These are phyloP conservation scores for Magnusiomyces tetraspermus DNA, from an alignment of 1,139 yeast species.

Conservation along the genomic window DNA sequence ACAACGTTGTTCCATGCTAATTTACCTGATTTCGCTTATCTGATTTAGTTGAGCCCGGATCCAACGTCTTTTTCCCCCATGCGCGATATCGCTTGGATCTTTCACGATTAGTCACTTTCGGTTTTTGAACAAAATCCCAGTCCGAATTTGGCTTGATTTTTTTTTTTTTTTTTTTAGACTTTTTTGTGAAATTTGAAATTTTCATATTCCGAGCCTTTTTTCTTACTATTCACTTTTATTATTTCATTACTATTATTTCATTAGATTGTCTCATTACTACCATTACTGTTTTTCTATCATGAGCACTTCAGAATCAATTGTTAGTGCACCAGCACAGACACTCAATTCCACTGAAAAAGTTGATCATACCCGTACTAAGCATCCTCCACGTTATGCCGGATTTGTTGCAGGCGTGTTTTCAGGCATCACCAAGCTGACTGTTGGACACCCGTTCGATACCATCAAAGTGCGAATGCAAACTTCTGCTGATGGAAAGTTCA, in stretches of 20 bases:
- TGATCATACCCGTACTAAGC: neutral
- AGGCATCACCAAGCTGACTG: slow-evolving; percentile 77
- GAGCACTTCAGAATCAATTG: neutral
- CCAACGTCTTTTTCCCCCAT: too few relatives aligned
- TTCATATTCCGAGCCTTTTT: too few relatives aligned
- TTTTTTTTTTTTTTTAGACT: too few relatives aligned
- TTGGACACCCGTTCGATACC: slow-evolving; percentile 92
- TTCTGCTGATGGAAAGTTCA: slow-evolving; percentile 58
- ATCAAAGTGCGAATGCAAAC: slow-evolving; percentile 84
- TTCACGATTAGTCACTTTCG: neutral
- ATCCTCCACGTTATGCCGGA: slow-evolving; percentile 34
- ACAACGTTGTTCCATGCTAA: too few relatives aligned
- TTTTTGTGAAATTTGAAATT: too few relatives aligned
- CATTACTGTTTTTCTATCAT: neutral
- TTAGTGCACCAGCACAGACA: neutral
- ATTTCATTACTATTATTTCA: too few relatives aligned
- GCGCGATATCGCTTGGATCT: neutral
- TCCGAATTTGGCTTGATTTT: neutral
- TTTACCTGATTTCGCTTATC: too few relatives aligned
- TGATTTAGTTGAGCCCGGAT: too few relatives aligned
- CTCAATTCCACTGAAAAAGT: neutral
- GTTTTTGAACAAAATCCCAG: neutral
- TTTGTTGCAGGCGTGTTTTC: slow-evolving; percentile 83
- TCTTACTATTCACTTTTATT: too few relatives aligned
- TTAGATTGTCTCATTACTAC: neutral